phyloP scores from a whole-genome alignment of 2,329 filamentous ascomycete species.

The Alternaria conjuncta region DNA sequence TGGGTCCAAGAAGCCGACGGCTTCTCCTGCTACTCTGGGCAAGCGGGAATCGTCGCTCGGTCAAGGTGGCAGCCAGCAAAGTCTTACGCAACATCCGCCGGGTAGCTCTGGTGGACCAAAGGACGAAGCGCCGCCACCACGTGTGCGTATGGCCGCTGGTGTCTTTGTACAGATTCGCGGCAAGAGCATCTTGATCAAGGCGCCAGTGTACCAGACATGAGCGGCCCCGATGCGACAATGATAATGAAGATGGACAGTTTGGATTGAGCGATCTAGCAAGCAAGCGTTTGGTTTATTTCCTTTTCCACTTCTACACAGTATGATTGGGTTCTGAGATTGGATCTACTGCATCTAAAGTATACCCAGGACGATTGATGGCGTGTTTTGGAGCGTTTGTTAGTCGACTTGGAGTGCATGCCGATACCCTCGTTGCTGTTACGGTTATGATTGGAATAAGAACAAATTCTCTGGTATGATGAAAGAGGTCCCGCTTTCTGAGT shows the following conservation, averaged over 20 bases:
- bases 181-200: constrained; percentile 58
- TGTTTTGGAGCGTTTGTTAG: constrained; percentile 14
- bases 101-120: constrained; percentile 49
- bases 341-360: constrained; percentile 25
- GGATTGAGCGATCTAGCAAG: constrained; percentile 26
- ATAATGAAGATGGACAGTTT: constrained; percentile 10
- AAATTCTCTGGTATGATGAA: not conserved
- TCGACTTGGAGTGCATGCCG: constrained; percentile 33
- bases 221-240: not conserved
- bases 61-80: constrained; percentile 46
- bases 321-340: constrained; percentile 6
- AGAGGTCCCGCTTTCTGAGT: not conserved
- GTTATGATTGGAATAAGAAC: constrained; percentile 17
- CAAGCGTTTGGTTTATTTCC: constrained; percentile 11
- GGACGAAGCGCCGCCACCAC: constrained; percentile 51
- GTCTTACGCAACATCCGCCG: constrained; percentile 44
- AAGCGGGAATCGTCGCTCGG: constrained; percentile 50
- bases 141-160: constrained; percentile 57
- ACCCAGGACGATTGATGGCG: constrained; percentile 10
- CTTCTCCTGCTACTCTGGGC: constrained; percentile 39
- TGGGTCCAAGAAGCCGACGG: constrained; percentile 46
- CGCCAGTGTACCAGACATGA: constrained; percentile 54
- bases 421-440: constrained; percentile 45
- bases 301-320: constrained; percentile 18
- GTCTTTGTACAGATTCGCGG: constrained; percentile 57